phyloP scores from a whole-genome alignment of 1,284 basidiomycete genomes.

The Neonothopanus nambi region DNA sequence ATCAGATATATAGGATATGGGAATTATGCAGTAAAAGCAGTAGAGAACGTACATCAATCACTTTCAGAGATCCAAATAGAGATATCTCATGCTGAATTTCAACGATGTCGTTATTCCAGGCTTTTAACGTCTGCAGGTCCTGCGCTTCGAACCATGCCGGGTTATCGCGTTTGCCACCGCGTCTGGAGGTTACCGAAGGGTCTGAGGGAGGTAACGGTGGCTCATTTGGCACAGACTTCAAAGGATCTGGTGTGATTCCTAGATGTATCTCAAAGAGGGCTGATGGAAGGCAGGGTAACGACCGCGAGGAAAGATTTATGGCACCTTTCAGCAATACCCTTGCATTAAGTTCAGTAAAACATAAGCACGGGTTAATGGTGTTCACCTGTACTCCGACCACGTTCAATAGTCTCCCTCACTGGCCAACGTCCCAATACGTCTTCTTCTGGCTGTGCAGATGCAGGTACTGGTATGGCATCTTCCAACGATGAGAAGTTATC shows the following conservation, averaged over 20 bases:
- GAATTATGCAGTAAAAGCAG: conserved; percentile 1
- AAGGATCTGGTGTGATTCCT: conserved; percentile 62
- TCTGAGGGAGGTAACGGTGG: conserved; percentile 51
- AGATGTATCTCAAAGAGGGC: conserved; percentile 80
- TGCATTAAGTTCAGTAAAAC: conserved; percentile 44
- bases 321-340: conserved; percentile 50
- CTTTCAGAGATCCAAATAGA: conserved; percentile 77
- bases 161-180: conserved; percentile 38
- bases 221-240: conserved; percentile 64
- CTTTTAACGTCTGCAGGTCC: conserved; percentile 71
- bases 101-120: conserved; percentile 74
- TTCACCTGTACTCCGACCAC: conserved; percentile 72
- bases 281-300: conserved; percentile 68
- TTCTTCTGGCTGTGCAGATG: conserved; percentile 41
- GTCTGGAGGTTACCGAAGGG: conserved; percentile 28
- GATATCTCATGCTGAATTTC: conserved; percentile 80
- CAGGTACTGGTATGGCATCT: conserved; percentile 43
- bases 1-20: conserved; percentile 7
- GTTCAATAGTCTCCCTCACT: conserved; percentile 74
- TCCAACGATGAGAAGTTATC: conserved; percentile 48
- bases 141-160: conserved; percentile 78
- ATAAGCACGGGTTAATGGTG: conserved; percentile 26
- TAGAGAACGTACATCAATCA: conserved; percentile 68
- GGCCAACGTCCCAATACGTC: conserved; percentile 66
- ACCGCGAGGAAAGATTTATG: conserved; percentile 72